Conservation (phyloP, 1,284 basidiomycete species). For the Coniferiporia weirii region DNA sequence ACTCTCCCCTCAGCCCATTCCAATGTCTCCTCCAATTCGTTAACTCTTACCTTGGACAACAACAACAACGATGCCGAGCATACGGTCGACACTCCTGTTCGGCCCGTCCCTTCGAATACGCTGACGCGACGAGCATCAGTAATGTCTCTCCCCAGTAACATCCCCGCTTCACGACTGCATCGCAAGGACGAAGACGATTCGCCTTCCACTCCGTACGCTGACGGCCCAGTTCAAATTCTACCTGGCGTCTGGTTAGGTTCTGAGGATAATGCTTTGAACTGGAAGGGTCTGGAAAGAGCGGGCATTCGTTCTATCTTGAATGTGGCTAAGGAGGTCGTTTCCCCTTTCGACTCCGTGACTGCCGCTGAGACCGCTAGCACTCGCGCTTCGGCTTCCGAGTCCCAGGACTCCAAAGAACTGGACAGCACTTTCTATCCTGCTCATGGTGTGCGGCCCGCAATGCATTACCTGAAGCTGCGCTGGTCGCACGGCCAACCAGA, state of each 20-base stretch:
- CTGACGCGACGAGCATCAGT: constrained; percentile 47
- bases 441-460: constrained; percentile 63
- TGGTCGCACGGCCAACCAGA: constrained; percentile 95
- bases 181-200: constrained; percentile 64
- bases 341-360: constrained; percentile 58
- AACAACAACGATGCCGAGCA: not conserved
- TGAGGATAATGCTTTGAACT: constrained; percentile 87
- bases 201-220: constrained; percentile 65
- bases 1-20: constrained; percentile 57
- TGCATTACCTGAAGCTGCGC: constrained; percentile 88
- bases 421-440: constrained; percentile 36
- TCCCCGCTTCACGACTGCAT: constrained; percentile 45
- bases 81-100: constrained; percentile 1
- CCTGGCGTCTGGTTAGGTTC: constrained; percentile 91
- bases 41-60: constrained; percentile 26
- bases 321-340: constrained; percentile 90
- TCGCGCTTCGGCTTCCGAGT: constrained; percentile 47
- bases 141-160: constrained; percentile 54
- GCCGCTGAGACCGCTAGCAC: constrained; percentile 44
- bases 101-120: constrained; percentile 20
- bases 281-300: constrained; percentile 61
- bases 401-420: not conserved
- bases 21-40: constrained; percentile 41
- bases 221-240: constrained; percentile 86
- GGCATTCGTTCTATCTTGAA: constrained; percentile 85